These are phyloP conservation scores for Hibiscus tridactylites DNA, from an alignment of 345 rosid species.

Conservation along the genomic window DNA sequence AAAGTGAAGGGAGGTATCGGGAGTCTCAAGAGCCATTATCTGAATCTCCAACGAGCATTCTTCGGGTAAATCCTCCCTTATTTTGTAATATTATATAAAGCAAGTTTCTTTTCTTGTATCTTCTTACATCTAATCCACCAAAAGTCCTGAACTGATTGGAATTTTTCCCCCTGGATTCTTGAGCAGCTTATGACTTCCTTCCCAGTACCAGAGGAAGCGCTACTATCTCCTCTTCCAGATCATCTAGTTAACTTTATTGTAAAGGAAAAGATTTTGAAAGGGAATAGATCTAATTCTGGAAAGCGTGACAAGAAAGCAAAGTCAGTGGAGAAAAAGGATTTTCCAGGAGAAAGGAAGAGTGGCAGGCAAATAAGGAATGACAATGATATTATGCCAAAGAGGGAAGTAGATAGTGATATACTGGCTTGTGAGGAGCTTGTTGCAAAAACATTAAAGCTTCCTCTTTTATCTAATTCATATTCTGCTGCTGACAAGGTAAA, in stretches of 20 bases:
- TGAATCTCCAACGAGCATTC: conserved; percentile 63
- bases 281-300: conserved; percentile 31
- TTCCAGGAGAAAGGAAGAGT: conserved; percentile 29
- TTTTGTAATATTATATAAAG: conserved; percentile 6
- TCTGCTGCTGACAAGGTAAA: conserved; percentile 14
- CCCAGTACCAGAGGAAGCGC: conserved; percentile 35
- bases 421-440: conserved; percentile 63
- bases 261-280: conserved; percentile 32
- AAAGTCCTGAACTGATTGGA: conserved; percentile 11
- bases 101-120: neutral
- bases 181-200: conserved; percentile 72
- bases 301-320: conserved; percentile 41
- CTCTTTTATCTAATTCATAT: conserved; percentile 49
- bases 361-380: conserved; percentile 27
- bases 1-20: conserved; percentile 50
- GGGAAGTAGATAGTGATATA: conserved; percentile 36
- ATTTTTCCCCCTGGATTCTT: conserved; percentile 19
- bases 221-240: conserved; percentile 84
- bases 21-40: conserved; percentile 33
- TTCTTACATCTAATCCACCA: conserved; percentile 2
- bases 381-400: conserved; percentile 18
- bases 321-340: conserved; percentile 34
- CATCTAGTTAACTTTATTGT: conserved; percentile 43
- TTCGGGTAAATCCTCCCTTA: conserved; percentile 44
- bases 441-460: conserved; percentile 56